Evolutionary conservation across 495 filamentous ascomycete genomes (phyloP).

Genomic region (Neurospora intermedia): DNA sequence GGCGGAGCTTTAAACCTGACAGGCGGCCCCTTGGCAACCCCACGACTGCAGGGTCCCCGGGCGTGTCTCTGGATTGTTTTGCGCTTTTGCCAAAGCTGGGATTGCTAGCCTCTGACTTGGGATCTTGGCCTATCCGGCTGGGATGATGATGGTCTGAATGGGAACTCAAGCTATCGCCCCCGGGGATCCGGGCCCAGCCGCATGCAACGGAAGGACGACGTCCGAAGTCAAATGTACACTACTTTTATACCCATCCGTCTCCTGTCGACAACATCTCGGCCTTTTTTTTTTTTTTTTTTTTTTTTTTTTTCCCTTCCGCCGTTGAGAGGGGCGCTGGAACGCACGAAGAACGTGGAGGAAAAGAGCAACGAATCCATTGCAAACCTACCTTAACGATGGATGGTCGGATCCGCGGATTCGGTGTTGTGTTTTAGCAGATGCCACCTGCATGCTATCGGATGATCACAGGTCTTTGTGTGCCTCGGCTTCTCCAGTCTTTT

Average conservation of each 20-base stretch:
- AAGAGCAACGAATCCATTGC: background rate
- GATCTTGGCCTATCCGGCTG: background rate
- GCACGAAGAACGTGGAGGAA: background rate
- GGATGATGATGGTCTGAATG: background rate
- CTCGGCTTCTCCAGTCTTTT: background rate
- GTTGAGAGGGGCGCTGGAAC: background rate
- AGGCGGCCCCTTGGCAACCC: background rate
- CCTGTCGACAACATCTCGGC: background rate
- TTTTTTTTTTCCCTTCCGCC: background rate
- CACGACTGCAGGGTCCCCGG: background rate
- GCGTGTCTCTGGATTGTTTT: background rate
- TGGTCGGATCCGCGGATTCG: background rate
- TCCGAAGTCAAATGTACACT: background rate
- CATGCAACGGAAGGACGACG: background rate
- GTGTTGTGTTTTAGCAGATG: background rate
- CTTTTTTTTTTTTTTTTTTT: background rate
- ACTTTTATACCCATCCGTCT: background rate
- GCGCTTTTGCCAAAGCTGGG: background rate
- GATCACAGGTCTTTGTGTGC: background rate
- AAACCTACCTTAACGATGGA: background rate
- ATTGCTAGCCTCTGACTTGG: background rate
- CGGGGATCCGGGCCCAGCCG: background rate
- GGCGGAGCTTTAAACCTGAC: background rate
- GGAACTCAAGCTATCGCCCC: background rate
- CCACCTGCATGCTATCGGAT: background rate